phyloP scores from a whole-genome alignment of 768 basidiomycete genomes.

The Erythrobasidium yunnanense region DNA sequence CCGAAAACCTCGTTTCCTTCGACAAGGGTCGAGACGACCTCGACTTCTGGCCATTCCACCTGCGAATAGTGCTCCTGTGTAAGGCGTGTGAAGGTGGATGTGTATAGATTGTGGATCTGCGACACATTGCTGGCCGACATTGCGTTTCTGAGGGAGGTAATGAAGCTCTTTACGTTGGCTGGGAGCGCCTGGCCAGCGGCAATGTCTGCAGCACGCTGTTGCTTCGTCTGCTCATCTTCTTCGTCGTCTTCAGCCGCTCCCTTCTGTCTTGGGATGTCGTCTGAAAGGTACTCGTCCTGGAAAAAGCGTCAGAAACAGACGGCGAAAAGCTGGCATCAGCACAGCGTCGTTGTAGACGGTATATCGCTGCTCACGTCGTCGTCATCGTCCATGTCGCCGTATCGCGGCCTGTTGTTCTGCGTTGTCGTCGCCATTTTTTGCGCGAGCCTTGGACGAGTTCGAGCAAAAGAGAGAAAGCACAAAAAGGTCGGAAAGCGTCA shows the following conservation, averaged over 20 bases:
- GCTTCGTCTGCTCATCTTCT: slow-evolving; percentile 44
- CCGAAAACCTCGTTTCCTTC: slow-evolving; percentile 95
- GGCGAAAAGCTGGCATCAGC: not conserved
- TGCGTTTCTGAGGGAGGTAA: slow-evolving; percentile 82
- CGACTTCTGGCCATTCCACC: slow-evolving; percentile 94
- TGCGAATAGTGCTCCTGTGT: slow-evolving; percentile 92
- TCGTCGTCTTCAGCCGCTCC: slow-evolving; percentile 67
- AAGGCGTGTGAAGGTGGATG: slow-evolving; percentile 92
- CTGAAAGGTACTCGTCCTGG: slow-evolving; percentile 26
- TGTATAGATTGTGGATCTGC: slow-evolving; percentile 85
- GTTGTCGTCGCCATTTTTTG: not conserved
- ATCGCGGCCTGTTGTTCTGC: slow-evolving; percentile 7
- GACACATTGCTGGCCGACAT: slow-evolving; percentile 74
- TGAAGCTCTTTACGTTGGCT: slow-evolving; percentile 49
- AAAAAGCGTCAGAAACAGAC: not conserved
- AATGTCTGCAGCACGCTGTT: slow-evolving; percentile 18
- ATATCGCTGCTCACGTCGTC: slow-evolving; percentile 3
- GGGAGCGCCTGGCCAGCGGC: not conserved
- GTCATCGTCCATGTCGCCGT: slow-evolving; percentile 27
- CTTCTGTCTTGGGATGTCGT: not conserved
- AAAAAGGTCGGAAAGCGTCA: not conserved
- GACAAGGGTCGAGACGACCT: slow-evolving; percentile 85
- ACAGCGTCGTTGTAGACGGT: not conserved
- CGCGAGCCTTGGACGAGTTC: not conserved
- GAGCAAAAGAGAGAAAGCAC: not conserved